Evolutionary conservation across 306 rosid species (phyloP), one percentile per base, ranked within the genome.

Genomic region (Comarum palustre): DNA sequence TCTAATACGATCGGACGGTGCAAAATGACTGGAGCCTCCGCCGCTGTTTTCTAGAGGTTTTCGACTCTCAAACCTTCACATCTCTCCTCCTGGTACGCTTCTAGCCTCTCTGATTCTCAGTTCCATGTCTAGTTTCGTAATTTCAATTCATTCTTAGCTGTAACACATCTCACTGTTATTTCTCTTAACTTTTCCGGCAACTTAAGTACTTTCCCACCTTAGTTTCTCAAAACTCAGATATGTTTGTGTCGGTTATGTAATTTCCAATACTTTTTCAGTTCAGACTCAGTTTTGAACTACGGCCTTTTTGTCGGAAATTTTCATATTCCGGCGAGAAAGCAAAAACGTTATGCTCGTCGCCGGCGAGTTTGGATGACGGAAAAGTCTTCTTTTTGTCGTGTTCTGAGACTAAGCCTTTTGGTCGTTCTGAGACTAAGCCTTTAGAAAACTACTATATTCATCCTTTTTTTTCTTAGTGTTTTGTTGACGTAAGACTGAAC

Each of bases 1-100:
- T 77, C 79, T 84, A 83, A 62, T 66, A 83, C 71, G 80, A 89
- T 89, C 90, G 64, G 78, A 87, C 92, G 92, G 96, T 80, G 80
- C 82, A 84, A 0, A 84, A 85, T 87, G 90, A 66, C 80, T 78
- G 87, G 85, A 60, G 81, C 64, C 78, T 70, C 7, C 73, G 15
- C 75, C 65, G 67, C 86, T 73, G 73, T 75, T 80, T 80, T 78
- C 43, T 59, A 51, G 71, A 72, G 81, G 87, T 83, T 89, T 82
- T 80, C 81, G 88, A 72, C 73, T 72, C 72, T 51, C 32, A 81
- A 82, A 68, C 71, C 67, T 58, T 66, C 90, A 85, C 90, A 89
- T 89, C 96, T 85, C 83, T 68, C 73, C 82, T 73, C 66, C 85
- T 61, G 90, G 96, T 89, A 87, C 16, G 81, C 17, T 69, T 69